Base-by-base conservation (phyloP, 2,329 filamentous ascomycete species). In the Pseudocercospora vitis region DNA sequence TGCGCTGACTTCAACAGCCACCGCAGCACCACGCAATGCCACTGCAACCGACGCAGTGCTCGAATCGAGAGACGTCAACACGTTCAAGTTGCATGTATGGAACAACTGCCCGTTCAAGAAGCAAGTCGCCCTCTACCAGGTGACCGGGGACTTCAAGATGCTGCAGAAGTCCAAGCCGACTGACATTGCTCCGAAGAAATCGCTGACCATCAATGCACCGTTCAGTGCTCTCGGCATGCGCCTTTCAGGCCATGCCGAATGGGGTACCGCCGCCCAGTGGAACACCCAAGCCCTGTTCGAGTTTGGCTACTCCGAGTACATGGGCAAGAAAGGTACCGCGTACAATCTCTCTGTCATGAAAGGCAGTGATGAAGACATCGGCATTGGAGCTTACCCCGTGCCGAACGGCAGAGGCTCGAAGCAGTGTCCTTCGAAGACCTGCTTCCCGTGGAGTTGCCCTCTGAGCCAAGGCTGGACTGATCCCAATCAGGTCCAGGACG, bases 271-370 rank as follows among this genome's bases (percentile, higher is more conserved):
- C 2, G 55, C 49, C 2, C 65, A 68, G 44, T 68, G 65, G 65
- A 46, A 56, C 4, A 14, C 53, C 3, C 63, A 67, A 42, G 56
- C 64, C 4, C 58, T 68, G 2, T 66, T 65, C 55, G 65, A 68
- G 33, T 68, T 65, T 49, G 65, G 65, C n/a, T 66, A 65, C 46
- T 55, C 53, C 35, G 39, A 48, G 9, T 63, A 57, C 35, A 51
- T 23, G 12, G 63, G 59, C 12, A n/a, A 50, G 7, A 31, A 53
- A 4, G 64, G 64, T 4, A 67, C 62, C 1, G 63, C 64, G 1
- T 66, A 65, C 49, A 59, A 68, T 40, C 44, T 65, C 11, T 59
- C 53, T 14, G 52, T 68, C 7, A 67, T 67, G 65, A 28, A 54
- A 19, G 64, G 65, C 14, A 61, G 56, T 19, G 63, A 65, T 24